phyloP scores from a whole-genome alignment of 495 filamentous ascomycete species.

The Baudoinia panamericana region DNA sequence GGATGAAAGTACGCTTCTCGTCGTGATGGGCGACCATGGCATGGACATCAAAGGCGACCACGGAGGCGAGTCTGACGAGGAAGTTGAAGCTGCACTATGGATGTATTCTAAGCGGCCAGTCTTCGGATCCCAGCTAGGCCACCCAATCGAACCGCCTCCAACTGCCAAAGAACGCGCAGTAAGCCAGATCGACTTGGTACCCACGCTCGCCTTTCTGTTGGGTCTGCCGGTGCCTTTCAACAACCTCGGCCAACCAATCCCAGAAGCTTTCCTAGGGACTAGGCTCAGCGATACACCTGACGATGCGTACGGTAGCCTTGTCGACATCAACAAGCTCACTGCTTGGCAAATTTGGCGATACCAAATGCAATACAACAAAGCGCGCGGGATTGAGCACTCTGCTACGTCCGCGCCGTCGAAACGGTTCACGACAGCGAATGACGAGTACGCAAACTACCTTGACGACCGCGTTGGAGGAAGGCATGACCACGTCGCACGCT shows the following conservation, averaged over 20 bases:
- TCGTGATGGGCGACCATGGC: slow-evolving; percentile 96
- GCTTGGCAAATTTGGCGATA: slow-evolving; percentile 84
- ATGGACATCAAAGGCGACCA: slow-evolving; percentile 98
- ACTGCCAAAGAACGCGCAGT: slow-evolving; percentile 68
- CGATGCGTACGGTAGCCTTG: slow-evolving; percentile 60
- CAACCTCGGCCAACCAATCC: slow-evolving; percentile 88
- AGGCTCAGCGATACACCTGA: no score
- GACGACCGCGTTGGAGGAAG: no score
- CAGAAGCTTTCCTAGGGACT: slow-evolving; percentile 83
- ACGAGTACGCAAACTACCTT: neutral
- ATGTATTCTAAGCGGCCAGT: slow-evolving; percentile 82
- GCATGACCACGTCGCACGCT: slow-evolving; percentile 14
- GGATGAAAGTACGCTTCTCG: slow-evolving; percentile 74
- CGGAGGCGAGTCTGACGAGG: slow-evolving; percentile 88
- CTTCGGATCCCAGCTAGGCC: slow-evolving; percentile 55
- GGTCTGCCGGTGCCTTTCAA: slow-evolving; percentile 94
- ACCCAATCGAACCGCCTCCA: slow-evolving; percentile 47
- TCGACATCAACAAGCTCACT: slow-evolving; percentile 58
- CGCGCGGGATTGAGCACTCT: slow-evolving; percentile 49
- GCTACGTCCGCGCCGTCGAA: slow-evolving; percentile 40
- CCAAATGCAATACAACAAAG: slow-evolving; percentile 51
- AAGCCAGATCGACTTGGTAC: slow-evolving; percentile 93
- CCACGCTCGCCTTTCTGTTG: slow-evolving; percentile 73
- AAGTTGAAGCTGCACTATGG: slow-evolving; percentile 90
- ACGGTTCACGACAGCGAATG: slow-evolving; percentile 46